Conservation (phyloP, 1,139 yeast genomes). For the Saccharomyces hybrid region DNA sequence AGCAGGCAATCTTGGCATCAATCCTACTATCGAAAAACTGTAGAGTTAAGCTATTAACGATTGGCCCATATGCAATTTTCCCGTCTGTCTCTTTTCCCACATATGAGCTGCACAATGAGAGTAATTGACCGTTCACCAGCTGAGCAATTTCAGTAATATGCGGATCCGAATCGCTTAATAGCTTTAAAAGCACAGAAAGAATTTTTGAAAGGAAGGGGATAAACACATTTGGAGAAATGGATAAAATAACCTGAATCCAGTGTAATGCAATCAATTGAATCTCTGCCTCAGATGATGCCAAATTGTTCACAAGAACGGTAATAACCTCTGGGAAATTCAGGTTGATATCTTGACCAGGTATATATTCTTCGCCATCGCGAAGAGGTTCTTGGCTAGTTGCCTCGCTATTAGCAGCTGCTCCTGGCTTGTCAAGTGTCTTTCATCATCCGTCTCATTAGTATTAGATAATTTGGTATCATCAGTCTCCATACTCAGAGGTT, state of each 20-base stretch:
- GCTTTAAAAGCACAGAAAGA: slow-evolving; percentile 47
- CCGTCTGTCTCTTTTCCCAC: slow-evolving; percentile 27
- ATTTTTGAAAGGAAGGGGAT: slow-evolving; percentile 56
- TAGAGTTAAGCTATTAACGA: slow-evolving; percentile 51
- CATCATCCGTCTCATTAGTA: slow-evolving; percentile 8
- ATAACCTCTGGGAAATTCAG: slow-evolving; percentile 76
- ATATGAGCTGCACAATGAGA: slow-evolving; percentile 37
- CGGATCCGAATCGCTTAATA: slow-evolving; percentile 43
- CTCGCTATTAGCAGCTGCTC: slow-evolving; percentile 7
- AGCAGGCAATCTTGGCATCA: slow-evolving; percentile 71
- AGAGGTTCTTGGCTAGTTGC: slow-evolving; percentile 8
- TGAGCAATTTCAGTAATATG: slow-evolving; percentile 45
- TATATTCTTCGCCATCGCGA: slow-evolving; percentile 49
- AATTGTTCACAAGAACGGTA: slow-evolving; percentile 67
- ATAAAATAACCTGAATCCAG: slow-evolving; percentile 75
- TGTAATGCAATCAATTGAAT: slow-evolving; percentile 72
- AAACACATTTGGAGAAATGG: slow-evolving; percentile 70
- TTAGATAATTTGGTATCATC: slow-evolving; percentile 4
- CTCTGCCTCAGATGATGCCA: slow-evolving; percentile 66
- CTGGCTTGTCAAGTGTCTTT: slow-evolving; percentile 5
- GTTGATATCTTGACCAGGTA: slow-evolving; percentile 81
- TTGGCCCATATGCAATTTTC: slow-evolving; percentile 47
- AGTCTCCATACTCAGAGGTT: slow-evolving; percentile 12
- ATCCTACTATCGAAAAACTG: slow-evolving; percentile 68
- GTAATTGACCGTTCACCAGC: slow-evolving; percentile 44